Evolutionary conservation across 1,284 basidiomycete genomes (phyloP).

Genomic region (Golubevia sp.): DNA sequence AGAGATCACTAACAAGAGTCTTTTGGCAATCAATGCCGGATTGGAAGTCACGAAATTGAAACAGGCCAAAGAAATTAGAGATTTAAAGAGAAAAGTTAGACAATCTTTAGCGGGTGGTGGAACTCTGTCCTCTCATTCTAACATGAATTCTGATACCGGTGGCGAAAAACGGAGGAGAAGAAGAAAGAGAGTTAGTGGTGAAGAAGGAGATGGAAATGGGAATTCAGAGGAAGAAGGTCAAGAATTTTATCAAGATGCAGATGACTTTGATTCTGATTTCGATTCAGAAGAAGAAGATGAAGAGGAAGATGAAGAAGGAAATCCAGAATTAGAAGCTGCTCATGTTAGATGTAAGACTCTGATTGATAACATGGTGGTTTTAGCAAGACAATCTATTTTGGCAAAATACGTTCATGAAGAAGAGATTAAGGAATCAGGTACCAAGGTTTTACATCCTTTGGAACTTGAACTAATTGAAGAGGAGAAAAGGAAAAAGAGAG

Average conservation of each 20-base stretch:
- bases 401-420: background rate
- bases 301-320: background rate
- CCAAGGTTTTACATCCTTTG: background rate
- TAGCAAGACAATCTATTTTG: background rate
- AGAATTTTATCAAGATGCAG: too few relatives aligned
- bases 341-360: background rate
- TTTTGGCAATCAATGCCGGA: slow-evolving; percentile 63
- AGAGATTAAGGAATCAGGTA: background rate
- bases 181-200: too few relatives aligned
- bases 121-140: too few relatives aligned
- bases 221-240: too few relatives aligned
- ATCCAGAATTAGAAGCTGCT: background rate
- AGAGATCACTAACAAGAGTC: slow-evolving; percentile 63
- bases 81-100: slow-evolving; percentile 4
- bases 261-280: slow-evolving; percentile 13
- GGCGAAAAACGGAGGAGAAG: too few relatives aligned
- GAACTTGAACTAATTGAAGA: background rate
- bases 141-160: too few relatives aligned
- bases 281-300: slow-evolving; percentile 5
- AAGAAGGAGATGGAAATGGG: too few relatives aligned
- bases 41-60: slow-evolving; percentile 62
- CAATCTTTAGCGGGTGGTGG: too few relatives aligned
- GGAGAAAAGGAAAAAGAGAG: slow-evolving; percentile 11
- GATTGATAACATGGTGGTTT: too few relatives aligned
- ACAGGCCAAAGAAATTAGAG: slow-evolving; percentile 61